These are phyloP conservation scores for Boletus edulis DNA, from an alignment of 768 basidiomycete genomes.

Conservation along the genomic window DNA sequence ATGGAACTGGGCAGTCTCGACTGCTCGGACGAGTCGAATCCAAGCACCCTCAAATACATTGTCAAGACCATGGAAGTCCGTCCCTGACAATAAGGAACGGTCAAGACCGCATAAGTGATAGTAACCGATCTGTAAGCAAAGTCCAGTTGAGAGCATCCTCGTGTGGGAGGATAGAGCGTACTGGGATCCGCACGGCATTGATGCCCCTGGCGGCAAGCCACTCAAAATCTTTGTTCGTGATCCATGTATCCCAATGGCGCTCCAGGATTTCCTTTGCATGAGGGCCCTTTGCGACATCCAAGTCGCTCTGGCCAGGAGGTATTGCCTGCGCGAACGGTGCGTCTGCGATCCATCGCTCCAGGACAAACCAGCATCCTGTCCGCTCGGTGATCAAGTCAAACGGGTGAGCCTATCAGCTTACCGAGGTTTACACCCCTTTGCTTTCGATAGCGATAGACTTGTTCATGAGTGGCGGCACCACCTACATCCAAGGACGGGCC, in stretches of 20 bases:
- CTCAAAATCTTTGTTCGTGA: slow-evolving; percentile 49
- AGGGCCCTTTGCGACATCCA: slow-evolving; percentile 62
- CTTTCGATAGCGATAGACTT: slow-evolving; percentile 58
- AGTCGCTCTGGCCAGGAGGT: slow-evolving; percentile 60
- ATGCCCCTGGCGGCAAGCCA: slow-evolving; percentile 54
- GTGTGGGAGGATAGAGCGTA: slow-evolving; percentile 45
- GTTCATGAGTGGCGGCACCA: slow-evolving; percentile 5
- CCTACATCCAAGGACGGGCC: slow-evolving; percentile 6
- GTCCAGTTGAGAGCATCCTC: neutral
- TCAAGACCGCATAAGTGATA: slow-evolving; percentile 67
- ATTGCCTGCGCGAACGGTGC: slow-evolving; percentile 53
- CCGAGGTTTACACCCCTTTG: slow-evolving; percentile 84
- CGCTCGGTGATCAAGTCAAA: slow-evolving; percentile 7
- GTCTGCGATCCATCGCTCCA: slow-evolving; percentile 74
- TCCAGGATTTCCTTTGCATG: slow-evolving; percentile 42
- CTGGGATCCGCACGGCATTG: slow-evolving; percentile 62
- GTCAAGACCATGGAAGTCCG: slow-evolving; percentile 58
- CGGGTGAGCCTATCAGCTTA: slow-evolving; percentile 22
- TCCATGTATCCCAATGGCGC: slow-evolving; percentile 54
- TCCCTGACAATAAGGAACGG: slow-evolving; percentile 54
- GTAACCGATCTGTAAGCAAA: slow-evolving; percentile 56
- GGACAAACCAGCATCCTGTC: slow-evolving; percentile 74
- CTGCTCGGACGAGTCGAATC: slow-evolving; percentile 56
- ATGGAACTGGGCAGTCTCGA: slow-evolving; percentile 51
- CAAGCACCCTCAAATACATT: slow-evolving; percentile 64